Evolutionary conservation across 768 basidiomycete species (phyloP), one percentile per base, ranked within the genome.

Genomic region (Paxillus ammoniavirescens): DNA sequence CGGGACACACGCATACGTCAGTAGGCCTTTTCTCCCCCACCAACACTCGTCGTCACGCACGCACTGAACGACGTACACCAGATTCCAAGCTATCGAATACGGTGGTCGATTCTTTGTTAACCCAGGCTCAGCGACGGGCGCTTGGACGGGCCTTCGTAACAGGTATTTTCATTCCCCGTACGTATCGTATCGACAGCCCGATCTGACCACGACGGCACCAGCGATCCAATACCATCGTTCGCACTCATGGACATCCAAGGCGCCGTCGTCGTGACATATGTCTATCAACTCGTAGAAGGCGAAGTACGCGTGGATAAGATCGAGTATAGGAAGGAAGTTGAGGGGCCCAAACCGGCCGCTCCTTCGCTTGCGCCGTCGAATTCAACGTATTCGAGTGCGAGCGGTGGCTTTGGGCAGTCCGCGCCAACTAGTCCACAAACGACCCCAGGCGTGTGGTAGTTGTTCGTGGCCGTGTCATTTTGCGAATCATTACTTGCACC

Each of bases 231-330:
- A 2, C 96, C 97, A 0, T 94, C 93, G 2, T 99, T 99, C 65
- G 97, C 97, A 1, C 74, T 98, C 42, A 93, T 99, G 89, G 97
- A 98, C 67, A 87, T 99, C 35, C 97, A 99, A 73, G 97, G 97
- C 5, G 84, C 92, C 2, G 93, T 96, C 8, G 91, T 99, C 33
- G 94, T 97, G 26, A 98, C 96, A 2, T 98, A 97, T 64, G 94
- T 98, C 3, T 98, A 96, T 69, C 93, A 95, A 65, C 82, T 96
- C 30, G 88, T 96, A 42, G 93, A 95, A 41, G 91, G 92, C 40
- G 93, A 95, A 69, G 93, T 95, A 2, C 80, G 90, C n/a, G 91
- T 93, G 5, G 91, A 93, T 75, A 93, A 93, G 76, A 87, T 93
- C 51, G 89, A 91, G 68, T 91, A 85, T 75, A 76, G 87, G 54